These are phyloP conservation scores for Globisporangium okanoganense DNA, from an alignment of 352 stramenopile species.

Conservation along the genomic window DNA sequence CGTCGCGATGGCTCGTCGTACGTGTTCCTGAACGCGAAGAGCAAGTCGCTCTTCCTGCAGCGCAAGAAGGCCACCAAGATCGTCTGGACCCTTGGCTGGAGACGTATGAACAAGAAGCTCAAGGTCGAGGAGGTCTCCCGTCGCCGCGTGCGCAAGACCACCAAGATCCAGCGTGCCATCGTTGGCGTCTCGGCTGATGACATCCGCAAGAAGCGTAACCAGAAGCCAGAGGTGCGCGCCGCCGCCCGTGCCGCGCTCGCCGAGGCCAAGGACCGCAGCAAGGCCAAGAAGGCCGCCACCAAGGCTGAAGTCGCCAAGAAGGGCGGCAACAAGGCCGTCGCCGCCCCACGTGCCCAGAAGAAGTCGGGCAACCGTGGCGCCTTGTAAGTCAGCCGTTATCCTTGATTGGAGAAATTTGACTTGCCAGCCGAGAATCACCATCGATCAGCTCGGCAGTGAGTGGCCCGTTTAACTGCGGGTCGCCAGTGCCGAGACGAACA, in stretches of 20 bases:
- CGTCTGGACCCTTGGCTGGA: slow-evolving; percentile 97
- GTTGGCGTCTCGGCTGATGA: slow-evolving; percentile 96
- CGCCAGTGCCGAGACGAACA: neutral
- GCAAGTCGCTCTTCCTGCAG: slow-evolving; percentile 97
- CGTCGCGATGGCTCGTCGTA: slow-evolving; percentile 96
- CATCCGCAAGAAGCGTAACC: slow-evolving; percentile 97
- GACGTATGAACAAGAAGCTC: slow-evolving; percentile 99
- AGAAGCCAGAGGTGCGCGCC: slow-evolving; percentile 93
- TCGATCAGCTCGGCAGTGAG: slow-evolving; percentile 5
- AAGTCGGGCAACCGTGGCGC: slow-evolving; percentile 89
- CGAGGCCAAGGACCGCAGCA: slow-evolving; percentile 87
- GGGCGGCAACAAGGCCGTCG: slow-evolving; percentile 56
- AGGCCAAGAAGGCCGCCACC: slow-evolving; percentile 70
- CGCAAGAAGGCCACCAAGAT: slow-evolving; percentile 99
- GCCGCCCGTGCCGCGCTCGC: slow-evolving; percentile 88
- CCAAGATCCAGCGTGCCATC: slow-evolving; percentile 97
- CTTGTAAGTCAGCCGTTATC: slow-evolving; percentile 51
- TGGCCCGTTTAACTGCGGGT: slow-evolving; percentile 7
- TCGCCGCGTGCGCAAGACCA: slow-evolving; percentile 90
- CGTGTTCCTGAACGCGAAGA: slow-evolving; percentile 96
- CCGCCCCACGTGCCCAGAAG: slow-evolving; percentile 75
- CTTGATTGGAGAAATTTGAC: slow-evolving; percentile 8
- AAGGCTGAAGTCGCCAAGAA: slow-evolving; percentile 65
- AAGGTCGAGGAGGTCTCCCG: slow-evolving; percentile 87
- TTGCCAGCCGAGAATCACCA: slow-evolving; percentile 7